A percentile compares a stretch with the other conserved stretches of the same genome.
phyloP scores from a whole-genome alignment of 805 yeast species.

The Hanseniaspora lachancei region DNA sequence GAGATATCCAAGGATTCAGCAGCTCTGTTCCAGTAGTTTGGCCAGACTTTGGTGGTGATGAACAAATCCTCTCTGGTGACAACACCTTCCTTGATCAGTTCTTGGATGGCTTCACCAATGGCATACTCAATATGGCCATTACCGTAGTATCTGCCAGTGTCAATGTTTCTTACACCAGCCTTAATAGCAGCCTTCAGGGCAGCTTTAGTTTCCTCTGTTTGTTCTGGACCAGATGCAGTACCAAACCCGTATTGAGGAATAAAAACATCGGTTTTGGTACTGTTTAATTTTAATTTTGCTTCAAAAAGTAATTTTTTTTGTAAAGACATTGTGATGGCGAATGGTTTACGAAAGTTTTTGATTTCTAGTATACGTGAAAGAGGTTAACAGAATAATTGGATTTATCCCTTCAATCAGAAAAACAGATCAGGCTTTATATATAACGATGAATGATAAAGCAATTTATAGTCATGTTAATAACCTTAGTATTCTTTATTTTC shows the following conservation, averaged over 20 bases:
- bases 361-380: no score
- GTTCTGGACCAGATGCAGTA: conserved; percentile 42
- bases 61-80: conserved; percentile 50
- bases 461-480: background rate
- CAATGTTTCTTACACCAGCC: conserved; percentile 31
- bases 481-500: background rate
- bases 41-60: conserved; percentile 63
- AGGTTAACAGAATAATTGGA: no score
- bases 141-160: conserved; percentile 15
- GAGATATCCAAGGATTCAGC: conserved; percentile 44
- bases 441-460: no score
- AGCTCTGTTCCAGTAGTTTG: conserved; percentile 38
- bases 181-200: conserved; percentile 51
- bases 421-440: no score
- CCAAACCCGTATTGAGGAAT: conserved; percentile 66
- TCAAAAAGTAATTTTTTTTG: background rate
- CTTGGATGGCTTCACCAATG: conserved; percentile 36
- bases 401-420: no score
- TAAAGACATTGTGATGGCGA: background rate
- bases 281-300: background rate
- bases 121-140: conserved; percentile 7
- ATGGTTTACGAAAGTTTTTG: background rate
- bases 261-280: background rate
- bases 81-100: conserved; percentile 29
- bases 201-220: conserved; percentile 33